Base-by-base conservation (phyloP, 2,329 filamentous ascomycete species). In the Neopestalotiopsis clavispora region DNA sequence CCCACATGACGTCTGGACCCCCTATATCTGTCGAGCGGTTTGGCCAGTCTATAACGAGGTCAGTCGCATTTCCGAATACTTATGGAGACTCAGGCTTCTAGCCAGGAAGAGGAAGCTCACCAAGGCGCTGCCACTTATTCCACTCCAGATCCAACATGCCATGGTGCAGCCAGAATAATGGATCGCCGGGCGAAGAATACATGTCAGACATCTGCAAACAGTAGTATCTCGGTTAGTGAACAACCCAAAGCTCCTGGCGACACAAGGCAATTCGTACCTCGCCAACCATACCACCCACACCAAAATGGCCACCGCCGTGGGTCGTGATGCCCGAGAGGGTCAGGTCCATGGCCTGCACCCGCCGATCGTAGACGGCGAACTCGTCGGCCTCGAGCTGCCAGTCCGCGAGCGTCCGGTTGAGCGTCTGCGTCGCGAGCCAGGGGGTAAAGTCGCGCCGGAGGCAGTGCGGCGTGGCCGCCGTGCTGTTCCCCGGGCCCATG, bases 151-250 rank as follows among this genome's bases (percentile, higher is more conserved):
- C 76, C 52, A 78, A 65, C 34, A 70, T 71, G 30, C 68, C 67
- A 70, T 75, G 76, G 69, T 79, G 78, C 68, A 80, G 12, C 74
- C 75, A 80, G 67, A 81, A 81, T 14, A 81, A 20, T 0, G 79
- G 75, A 63, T 77, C 76, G 1, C 71, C 73, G 0, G 74, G 74
- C 10, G 75, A 77, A 6, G 62, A 65, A 14, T 56, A 65, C 32
- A 56, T 34, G 20, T 65, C 30, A 13, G 62, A 49, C 62, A 65
- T 56, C 45, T 65, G 45, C 20, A 73, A 52, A n/a, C 45, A 20
- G 45, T 74, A 69, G 34, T 38, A 38, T 38, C 34, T 23, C 14
- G 76, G 23, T 28, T 28, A 76, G 49, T 74, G 6, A 2, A 72
- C 12, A 68, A 69, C n/a, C 56, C 14, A 6, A 49, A 13, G 14